Conservation (phyloP, 345 rosid species). For the Dimocarpus longan region DNA sequence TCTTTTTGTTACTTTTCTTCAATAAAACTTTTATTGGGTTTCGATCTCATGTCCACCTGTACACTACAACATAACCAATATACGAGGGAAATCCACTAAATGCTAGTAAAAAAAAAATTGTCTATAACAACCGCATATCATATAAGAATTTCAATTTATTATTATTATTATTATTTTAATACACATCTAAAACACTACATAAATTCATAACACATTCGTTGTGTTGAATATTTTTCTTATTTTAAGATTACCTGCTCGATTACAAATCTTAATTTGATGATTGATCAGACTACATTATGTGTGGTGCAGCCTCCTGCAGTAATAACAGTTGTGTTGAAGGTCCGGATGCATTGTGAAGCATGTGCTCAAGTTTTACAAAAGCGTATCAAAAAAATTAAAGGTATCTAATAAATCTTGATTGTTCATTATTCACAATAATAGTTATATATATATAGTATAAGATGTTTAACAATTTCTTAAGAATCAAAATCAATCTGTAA, state of each 20-base stretch:
- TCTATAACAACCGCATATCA: too few species aligned
- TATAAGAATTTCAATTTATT: too few species aligned
- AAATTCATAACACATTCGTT: too few species aligned
- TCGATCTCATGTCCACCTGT: conserved; percentile 14
- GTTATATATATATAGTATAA: too few species aligned
- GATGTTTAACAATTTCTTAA: background rate
- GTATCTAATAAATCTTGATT: conserved; percentile 17
- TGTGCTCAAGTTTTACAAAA: conserved; percentile 60
- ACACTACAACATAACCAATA: too few species aligned
- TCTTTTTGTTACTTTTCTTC: background rate
- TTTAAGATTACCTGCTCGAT: too few species aligned
- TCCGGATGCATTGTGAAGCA: conserved; percentile 76
- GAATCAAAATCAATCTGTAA: background rate
- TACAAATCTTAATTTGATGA: background rate
- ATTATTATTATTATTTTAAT: too few species aligned
- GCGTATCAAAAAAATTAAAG: conserved; percentile 52
- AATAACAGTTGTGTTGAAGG: conserved; percentile 52
- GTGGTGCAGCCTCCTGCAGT: conserved; percentile 49
- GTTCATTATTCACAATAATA: too few species aligned
- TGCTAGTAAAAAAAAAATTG: too few species aligned
- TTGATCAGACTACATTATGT: background rate
- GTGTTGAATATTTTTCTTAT: too few species aligned
- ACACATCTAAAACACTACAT: too few species aligned
- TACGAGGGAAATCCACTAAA: too few species aligned
- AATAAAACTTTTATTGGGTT: conserved; percentile 6